Evolutionary conservation across 768 basidiomycete genomes (phyloP), one percentile per base, ranked within the genome.

Genomic region (Pleurotus salmoneostramineus): DNA sequence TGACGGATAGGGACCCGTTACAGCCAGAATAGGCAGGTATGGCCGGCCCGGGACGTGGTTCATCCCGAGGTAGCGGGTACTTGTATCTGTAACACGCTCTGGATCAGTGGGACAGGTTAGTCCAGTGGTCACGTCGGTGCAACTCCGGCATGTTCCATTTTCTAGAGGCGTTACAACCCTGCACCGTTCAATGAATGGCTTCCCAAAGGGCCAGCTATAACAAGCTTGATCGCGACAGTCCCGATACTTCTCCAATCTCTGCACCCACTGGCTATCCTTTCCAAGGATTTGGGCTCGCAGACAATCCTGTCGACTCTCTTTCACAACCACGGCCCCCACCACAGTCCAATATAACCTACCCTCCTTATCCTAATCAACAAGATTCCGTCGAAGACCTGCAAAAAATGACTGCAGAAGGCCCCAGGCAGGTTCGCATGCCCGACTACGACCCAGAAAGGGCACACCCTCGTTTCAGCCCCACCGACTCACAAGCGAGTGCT

Each of bases 381-480:
- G 31, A 27, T 27, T 27, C 21, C 7, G 17, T n/a, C 44, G 12
- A 17, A 17, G 6, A 42, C 8, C 42, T 31, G 17, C n/a, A 17
- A n/a, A 31, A 21, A 42, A 55, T 55, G 52, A 40, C 52, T 12
- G 42, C 21, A 17, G 52, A 42, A 15, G 40, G 27, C 52, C 12
- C 52, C 6, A 55, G 17, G 27, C 37, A 37, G 12, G 52, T 43
- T 43, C 52, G 40, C 27, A 55, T 55, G 52, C 52, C 52, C 1
- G 52, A 55, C 40, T 55, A 57, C 56, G 68, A 69, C 48, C 50
- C 69, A 33, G 70, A 72, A 62, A 67, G 64, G 36, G 67, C 60
- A 5, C 64, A 62, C 27, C 27, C 46, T 33, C 49, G 33, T 49
- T 55, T 55, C 55, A 51, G 43, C 42, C 46, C 32, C 8, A 5